Base-by-base conservation (phyloP, 345 rosid genomes). In the Angophora floribunda region DNA sequence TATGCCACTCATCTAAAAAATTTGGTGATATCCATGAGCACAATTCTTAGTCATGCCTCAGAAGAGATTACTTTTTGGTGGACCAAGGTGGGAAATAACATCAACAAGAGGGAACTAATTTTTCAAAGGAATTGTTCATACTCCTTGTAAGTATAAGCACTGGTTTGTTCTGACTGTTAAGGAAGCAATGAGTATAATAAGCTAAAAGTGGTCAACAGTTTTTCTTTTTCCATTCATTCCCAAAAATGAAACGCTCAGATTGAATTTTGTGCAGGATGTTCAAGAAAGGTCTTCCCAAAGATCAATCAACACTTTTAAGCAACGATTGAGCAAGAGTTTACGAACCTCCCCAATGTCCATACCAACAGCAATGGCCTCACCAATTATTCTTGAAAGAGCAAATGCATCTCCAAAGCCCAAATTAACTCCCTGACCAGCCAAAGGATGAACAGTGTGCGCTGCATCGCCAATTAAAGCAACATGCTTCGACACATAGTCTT, bases 361-460 rank as follows among this genome's bases (percentile, higher is more conserved):
- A 84, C 99, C 99, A 84, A 96, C 94, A 22, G 99, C 98, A 91
- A 96, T 88, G 28, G 99, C 97, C 86, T 96, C 96, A 4, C 94
- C 91, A 67, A 98, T 92, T 75, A 94, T 91, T 91, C 92, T 94
- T 19, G 98, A 94, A 92, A 98, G 98, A 86, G 96, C 89, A 86
- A 87, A 93, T 78, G 98, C 98, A 89, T 97, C 99, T 80, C 95
- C 97, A 88, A 96, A 96, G 78, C 99, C 99, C 93, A 98, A 87
- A 93, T 98, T 97, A 44, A 97, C 99, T 88, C 99, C 99, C 92
- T 98, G 99, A 88, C 99, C 99, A 52, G 99, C 99, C 91, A 97
- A 92, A 13, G 99, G 99, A 91, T 97, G 99, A 87, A 98, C 96
- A 22, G 99, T 94, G 85, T 97, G 99, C 65, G 99, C 99, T 17